Evolutionary conservation across 306 rosid species (phyloP).

Genomic region (Arachis stenosperma): DNA sequence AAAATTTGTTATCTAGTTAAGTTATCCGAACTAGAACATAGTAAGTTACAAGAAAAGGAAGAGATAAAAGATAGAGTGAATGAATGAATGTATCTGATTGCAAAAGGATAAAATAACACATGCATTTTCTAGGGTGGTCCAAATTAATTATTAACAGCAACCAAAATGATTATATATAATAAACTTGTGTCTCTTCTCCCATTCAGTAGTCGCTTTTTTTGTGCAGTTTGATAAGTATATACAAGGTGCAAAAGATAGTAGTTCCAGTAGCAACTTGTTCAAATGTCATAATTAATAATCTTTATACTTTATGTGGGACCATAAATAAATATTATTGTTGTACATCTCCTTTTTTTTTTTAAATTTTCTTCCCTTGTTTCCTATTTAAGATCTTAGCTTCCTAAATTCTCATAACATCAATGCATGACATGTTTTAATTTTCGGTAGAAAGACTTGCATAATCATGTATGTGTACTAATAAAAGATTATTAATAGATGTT

Average conservation of each 20-base stretch:
- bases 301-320: slow-evolving; percentile 18
- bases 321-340: neutral
- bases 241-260: slow-evolving; percentile 1
- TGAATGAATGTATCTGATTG: neutral
- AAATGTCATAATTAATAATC: slow-evolving; percentile 24
- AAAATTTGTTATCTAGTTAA: neutral
- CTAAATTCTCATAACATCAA: neutral
- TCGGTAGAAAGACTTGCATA: too few relatives aligned
- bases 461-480: too few relatives aligned
- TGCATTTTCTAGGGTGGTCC: slow-evolving; percentile 30
- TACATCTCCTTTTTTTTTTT: neutral
- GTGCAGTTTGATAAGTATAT: slow-evolving; percentile 4
- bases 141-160: neutral
- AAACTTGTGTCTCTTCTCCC: slow-evolving; percentile 7
- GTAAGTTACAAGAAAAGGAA: neutral
- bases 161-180: neutral
- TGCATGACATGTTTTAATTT: too few relatives aligned
- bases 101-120: slow-evolving; percentile 2
- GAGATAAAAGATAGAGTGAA: neutral
- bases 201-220: slow-evolving; percentile 12
- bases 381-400: neutral
- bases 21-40: slow-evolving; percentile 23
- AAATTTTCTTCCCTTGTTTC: neutral
- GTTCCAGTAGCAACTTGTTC: neutral
- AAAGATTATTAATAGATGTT: too few relatives aligned